Evolutionary conservation across 176 grass and related monocot species (phyloP).

Genomic region (Triticum turgidum): DNA sequence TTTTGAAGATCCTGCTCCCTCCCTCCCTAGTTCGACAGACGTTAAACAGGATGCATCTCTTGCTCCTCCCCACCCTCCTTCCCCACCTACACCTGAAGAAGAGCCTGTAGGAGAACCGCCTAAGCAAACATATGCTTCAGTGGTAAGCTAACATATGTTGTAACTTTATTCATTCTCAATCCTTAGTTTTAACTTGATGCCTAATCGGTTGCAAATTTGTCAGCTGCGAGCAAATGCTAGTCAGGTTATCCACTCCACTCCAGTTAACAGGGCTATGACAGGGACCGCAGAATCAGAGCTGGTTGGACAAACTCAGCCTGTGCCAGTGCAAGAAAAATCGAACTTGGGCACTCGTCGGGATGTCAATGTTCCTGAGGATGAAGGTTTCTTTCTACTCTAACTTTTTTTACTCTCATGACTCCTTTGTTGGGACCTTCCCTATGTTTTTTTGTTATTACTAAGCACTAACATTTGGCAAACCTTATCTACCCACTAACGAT

Average conservation of each 20-base stretch:
- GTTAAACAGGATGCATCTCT: conserved; percentile 43
- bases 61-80: conserved; percentile 12
- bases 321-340: conserved; percentile 40
- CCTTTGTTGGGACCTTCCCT: neutral
- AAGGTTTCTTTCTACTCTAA: conserved; percentile 44
- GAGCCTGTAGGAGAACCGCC: conserved; percentile 40
- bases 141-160: conserved; percentile 37
- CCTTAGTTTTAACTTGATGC: conserved; percentile 1
- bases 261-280: conserved; percentile 27
- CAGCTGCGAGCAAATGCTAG: conserved; percentile 58
- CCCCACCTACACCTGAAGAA: conserved; percentile 17
- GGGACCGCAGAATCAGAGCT: conserved; percentile 30
- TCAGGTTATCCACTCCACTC: conserved; percentile 8
- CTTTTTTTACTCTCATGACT: neutral
- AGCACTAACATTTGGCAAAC: neutral
- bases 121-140: conserved; percentile 70
- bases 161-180: neutral
- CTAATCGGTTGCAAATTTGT: conserved; percentile 15
- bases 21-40: conserved; percentile 20
- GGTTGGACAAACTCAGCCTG: conserved; percentile 21
- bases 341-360: conserved; percentile 34
- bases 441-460: conserved; percentile 5
- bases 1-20: conserved; percentile 37
- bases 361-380: conserved; percentile 42
- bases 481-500: neutral